A percentile compares a stretch with the other conserved stretches of the same genome.
Evolutionary conservation across 345 rosid species (phyloP).

Genomic region (Murraya koenigii): DNA sequence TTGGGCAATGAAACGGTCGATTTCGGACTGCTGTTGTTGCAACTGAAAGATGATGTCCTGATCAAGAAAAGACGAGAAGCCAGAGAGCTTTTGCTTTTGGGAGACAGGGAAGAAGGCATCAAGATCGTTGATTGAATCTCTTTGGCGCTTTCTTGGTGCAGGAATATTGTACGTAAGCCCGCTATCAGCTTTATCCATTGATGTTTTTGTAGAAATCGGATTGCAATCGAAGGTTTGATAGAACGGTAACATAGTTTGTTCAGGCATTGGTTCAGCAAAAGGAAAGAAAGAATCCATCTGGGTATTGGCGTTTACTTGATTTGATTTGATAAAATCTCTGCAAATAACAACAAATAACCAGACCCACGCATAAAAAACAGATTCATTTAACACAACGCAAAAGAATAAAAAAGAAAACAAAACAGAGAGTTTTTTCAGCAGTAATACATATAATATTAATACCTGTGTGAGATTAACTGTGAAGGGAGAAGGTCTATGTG

Average conservation of each 20-base stretch:
- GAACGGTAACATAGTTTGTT: slow-evolving; percentile 15
- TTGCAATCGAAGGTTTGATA: slow-evolving; percentile 38
- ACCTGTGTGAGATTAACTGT: slow-evolving; percentile 40
- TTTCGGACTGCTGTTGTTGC: slow-evolving; percentile 57
- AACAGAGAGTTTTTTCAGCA: not conserved
- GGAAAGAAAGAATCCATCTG: slow-evolving; percentile 37
- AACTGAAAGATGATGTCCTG: slow-evolving; percentile 39
- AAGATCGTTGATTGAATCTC: slow-evolving; percentile 38
- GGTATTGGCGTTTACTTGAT: slow-evolving; percentile 36
- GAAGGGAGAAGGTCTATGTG: slow-evolving; percentile 44
- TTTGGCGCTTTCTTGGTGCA: slow-evolving; percentile 35
- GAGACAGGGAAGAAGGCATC: slow-evolving; percentile 19
- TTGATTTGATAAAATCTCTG: slow-evolving; percentile 46
- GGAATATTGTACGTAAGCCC: slow-evolving; percentile 50
- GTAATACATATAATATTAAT: not conserved
- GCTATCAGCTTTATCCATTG: slow-evolving; percentile 45
- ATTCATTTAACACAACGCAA: not conserved
- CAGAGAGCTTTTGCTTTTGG: slow-evolving; percentile 38
- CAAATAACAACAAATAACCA: not conserved
- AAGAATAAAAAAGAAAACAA: not conserved
- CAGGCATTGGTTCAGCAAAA: slow-evolving; percentile 29
- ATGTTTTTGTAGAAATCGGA: slow-evolving; percentile 32
- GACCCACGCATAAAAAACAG: not conserved
- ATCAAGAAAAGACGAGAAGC: slow-evolving; percentile 33
- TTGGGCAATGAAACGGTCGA: slow-evolving; percentile 50